These are phyloP conservation scores for Clitocybe nebularis DNA, from an alignment of 1,284 basidiomycete species.

Conservation along the genomic window DNA sequence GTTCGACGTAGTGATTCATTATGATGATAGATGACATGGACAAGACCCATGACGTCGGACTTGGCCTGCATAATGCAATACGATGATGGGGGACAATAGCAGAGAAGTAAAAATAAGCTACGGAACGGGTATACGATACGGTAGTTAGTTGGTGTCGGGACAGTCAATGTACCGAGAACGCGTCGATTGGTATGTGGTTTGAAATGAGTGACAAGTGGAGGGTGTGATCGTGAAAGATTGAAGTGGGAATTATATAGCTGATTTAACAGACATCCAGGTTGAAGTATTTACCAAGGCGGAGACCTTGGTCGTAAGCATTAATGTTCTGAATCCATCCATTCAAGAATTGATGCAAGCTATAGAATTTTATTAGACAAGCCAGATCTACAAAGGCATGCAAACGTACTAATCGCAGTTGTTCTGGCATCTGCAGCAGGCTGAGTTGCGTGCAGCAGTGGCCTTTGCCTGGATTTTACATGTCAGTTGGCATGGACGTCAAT, in stretches of 20 bases:
- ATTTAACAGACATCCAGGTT: slow-evolving; percentile 64
- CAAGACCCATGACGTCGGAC: too few relatives aligned
- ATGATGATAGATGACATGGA: too few relatives aligned
- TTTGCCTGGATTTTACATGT: slow-evolving; percentile 34
- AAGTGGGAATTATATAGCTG: neutral
- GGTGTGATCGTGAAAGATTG: slow-evolving; percentile 2
- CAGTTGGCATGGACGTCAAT: too few relatives aligned
- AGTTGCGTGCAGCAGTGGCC: slow-evolving; percentile 56
- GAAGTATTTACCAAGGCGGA: slow-evolving; percentile 63
- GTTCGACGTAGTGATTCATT: too few relatives aligned
- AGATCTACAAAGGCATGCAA: slow-evolving; percentile 4
- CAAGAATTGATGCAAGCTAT: slow-evolving; percentile 69
- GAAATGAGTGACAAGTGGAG: slow-evolving; percentile 13
- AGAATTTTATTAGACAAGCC: neutral
- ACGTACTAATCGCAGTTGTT: slow-evolving; percentile 76
- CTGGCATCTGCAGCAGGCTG: slow-evolving; percentile 67
- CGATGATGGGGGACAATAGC: too few relatives aligned
- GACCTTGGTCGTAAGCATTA: slow-evolving; percentile 44
- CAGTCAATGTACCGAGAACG: neutral
- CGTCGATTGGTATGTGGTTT: neutral
- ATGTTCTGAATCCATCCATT: slow-evolving; percentile 78
- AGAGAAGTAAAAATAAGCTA: neutral
- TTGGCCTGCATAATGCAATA: too few relatives aligned
- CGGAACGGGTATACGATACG: neutral
- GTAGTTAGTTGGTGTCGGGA: neutral